Conservation (phyloP, 306 rosid species). For the Castanopsis chinensis region DNA sequence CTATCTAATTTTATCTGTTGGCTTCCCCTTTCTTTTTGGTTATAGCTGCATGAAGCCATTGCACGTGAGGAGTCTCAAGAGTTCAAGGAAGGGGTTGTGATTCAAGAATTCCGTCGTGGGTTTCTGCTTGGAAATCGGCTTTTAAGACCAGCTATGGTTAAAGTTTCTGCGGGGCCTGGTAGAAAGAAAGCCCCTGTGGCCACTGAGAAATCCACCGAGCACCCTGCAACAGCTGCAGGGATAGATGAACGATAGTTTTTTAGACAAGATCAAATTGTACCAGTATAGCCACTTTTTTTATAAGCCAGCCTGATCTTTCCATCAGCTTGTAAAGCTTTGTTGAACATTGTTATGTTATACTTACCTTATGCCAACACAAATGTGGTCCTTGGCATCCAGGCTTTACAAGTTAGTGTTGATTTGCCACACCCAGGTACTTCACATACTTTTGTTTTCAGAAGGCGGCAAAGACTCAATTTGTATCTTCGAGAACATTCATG, state of each 20-base stretch:
- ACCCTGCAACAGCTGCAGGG: constrained; percentile 56
- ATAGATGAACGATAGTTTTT: constrained; percentile 52
- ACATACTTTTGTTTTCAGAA: neutral
- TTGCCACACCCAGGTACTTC: neutral
- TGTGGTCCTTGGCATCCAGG: neutral
- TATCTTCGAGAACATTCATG: neutral
- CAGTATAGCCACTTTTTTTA: constrained; percentile 9
- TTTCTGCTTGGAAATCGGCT: constrained; percentile 66
- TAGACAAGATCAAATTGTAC: constrained; percentile 2
- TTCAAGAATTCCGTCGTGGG: constrained; percentile 74
- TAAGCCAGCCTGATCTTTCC: neutral
- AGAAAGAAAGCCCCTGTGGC: constrained; percentile 36
- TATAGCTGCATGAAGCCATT: constrained; percentile 80
- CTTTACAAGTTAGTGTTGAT: neutral
- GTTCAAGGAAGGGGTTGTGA: constrained; percentile 72
- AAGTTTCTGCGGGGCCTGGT: constrained; percentile 80
- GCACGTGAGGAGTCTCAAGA: constrained; percentile 79
- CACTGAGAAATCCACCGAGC: constrained; percentile 37
- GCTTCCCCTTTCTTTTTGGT: constrained; percentile 11
- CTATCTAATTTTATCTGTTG: constrained; percentile 5
- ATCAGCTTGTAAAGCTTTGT: neutral
- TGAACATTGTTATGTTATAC: neutral
- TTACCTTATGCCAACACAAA: neutral
- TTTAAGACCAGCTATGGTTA: constrained; percentile 84
- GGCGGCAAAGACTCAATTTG: neutral